A percentile compares a stretch with the other conserved stretches of the same genome.
phyloP scores from a whole-genome alignment of 305 asterid species.

The Solanum hybrid region DNA sequence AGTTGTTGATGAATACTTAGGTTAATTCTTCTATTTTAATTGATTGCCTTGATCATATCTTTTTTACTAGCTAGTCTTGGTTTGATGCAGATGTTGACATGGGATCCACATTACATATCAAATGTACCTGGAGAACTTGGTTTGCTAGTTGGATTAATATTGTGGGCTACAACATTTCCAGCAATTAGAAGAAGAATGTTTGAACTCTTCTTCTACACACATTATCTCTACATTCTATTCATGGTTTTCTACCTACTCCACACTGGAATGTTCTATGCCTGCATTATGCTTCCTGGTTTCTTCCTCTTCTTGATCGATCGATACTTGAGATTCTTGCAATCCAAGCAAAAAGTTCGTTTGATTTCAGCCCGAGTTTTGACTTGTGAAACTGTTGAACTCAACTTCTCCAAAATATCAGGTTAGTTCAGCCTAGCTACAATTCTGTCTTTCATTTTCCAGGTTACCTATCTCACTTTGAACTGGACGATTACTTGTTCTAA shows the following conservation, averaged over 20 bases:
- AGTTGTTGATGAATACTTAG: neutral
- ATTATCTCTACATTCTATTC: conserved; percentile 73
- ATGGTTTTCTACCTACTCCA: conserved; percentile 56
- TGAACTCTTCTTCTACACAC: conserved; percentile 76
- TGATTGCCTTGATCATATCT: neutral
- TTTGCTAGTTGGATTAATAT: conserved; percentile 47
- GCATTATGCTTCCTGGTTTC: conserved; percentile 87
- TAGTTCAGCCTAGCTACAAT: neutral
- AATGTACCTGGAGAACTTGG: conserved; percentile 85
- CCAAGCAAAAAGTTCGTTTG: conserved; percentile 42
- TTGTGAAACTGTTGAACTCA: conserved; percentile 63
- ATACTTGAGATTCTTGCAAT: conserved; percentile 69
- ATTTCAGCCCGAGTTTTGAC: conserved; percentile 64
- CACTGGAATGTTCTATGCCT: conserved; percentile 66
- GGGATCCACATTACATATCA: conserved; percentile 74
- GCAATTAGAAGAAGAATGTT: conserved; percentile 65
- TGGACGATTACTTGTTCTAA: neutral
- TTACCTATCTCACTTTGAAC: neutral
- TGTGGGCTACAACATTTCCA: conserved; percentile 70
- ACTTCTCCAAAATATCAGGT: conserved; percentile 50
- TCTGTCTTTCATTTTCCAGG: neutral
- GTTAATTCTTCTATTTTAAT: neutral
- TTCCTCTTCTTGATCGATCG: conserved; percentile 80
- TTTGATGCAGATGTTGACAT: conserved; percentile 50
- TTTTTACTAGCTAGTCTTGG: neutral